Evolutionary conservation across 2,329 filamentous ascomycete genomes (phyloP), one percentile per base, ranked within the genome.

Genomic region (Passalora sequoiae): DNA sequence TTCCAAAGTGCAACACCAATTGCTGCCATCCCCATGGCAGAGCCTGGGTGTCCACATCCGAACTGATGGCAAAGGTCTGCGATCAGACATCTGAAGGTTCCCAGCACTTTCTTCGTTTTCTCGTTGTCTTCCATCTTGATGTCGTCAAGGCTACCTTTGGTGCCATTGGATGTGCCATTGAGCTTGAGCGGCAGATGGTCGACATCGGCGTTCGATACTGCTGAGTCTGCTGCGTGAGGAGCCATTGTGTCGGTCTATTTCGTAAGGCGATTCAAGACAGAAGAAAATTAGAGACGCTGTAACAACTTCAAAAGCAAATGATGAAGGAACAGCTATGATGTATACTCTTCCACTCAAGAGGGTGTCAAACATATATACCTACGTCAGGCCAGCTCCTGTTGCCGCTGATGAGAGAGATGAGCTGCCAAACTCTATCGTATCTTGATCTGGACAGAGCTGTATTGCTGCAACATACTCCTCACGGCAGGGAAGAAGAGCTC

Each of bases 31-130:
- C 77, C 76, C 59, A 80, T 79, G 13, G 74, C 75, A 42, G 71
- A 70, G 46, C 81, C 81, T 13, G 81, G 81, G 57, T 85, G 82
- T 0, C 82, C 82, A 25, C 80, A 80, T 49, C 77, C 77, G 63
- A 83, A 86, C 51, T 85, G 81, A 59, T 85, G 74, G 55, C 80
- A 84, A 3, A 86, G 64, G 58, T 86, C 82, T 32, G 81, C 79
- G 46, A 85, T 80, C 21, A 85, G 64, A 38, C 76, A 66, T 42
- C 81, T 70, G 57, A 83, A 83, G 4, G 75, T 76, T 53, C 72
- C 73, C 38, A 84, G 63, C 2, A 81, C 76, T 15, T 75, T 59
- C 37, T 79, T 54, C 37, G 60, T 58, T 47, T 60, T 59, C 28
- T 61, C 54, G 9, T 53, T 36, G 6, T 53, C 50, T 40, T 60